Percentiles rank a stretch among this genome's conserved stretches.
These are phyloP conservation scores for Iberis pinnata DNA, from an alignment of 345 rosid species.

Conservation along the genomic window DNA sequence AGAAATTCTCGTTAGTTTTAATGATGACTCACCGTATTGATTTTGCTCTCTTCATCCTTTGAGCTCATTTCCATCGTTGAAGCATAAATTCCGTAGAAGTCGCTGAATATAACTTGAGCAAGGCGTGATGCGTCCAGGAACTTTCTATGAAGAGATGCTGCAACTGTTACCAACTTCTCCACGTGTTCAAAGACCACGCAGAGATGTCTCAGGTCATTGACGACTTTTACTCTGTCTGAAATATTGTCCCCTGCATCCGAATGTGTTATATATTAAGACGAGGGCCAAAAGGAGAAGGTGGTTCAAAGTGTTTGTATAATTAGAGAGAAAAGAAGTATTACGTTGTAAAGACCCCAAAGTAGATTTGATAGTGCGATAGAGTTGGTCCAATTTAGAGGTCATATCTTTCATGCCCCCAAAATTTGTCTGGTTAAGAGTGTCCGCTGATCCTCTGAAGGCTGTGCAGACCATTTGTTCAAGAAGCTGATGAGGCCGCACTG, in stretches of 20 bases:
- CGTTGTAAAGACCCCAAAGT: constrained; percentile 60
- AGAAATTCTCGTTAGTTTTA: background rate
- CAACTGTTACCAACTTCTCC: constrained; percentile 65
- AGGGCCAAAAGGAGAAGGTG: background rate
- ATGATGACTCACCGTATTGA: constrained; percentile 17
- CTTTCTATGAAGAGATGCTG: constrained; percentile 83
- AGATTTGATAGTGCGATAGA: constrained; percentile 58
- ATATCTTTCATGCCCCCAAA: constrained; percentile 68
- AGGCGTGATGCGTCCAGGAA: constrained; percentile 62
- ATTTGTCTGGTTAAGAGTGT: constrained; percentile 64
- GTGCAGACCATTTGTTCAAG: constrained; percentile 96
- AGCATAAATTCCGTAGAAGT: constrained; percentile 49
- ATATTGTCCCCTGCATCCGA: constrained; percentile 48
- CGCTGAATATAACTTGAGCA: constrained; percentile 65
- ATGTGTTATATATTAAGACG: constrained; percentile 15
- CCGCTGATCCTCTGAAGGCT: constrained; percentile 91
- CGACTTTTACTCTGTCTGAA: constrained; percentile 41
- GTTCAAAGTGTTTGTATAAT: background rate
- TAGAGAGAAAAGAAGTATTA: constrained; percentile 24
- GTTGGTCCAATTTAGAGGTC: constrained; percentile 62
- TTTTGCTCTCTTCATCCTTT: constrained; percentile 28
- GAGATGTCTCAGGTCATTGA: constrained; percentile 61
- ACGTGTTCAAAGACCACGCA: constrained; percentile 62
- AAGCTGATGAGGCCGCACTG: constrained; percentile 79
- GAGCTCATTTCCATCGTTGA: constrained; percentile 57